phyloP scores from a whole-genome alignment of 768 basidiomycete genomes.

The Leccinellum albellum region DNA sequence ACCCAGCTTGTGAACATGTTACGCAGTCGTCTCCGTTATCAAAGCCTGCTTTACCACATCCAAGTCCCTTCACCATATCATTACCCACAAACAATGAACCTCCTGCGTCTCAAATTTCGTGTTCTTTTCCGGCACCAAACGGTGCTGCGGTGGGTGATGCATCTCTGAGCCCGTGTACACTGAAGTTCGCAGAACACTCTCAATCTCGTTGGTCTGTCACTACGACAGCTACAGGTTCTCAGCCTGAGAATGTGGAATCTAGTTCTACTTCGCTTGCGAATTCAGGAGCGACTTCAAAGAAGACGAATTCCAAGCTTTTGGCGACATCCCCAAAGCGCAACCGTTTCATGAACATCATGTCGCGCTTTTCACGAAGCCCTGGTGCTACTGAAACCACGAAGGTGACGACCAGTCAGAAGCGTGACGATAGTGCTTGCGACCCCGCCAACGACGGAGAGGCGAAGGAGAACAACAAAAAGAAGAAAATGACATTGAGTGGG shows the following conservation, averaged over 20 bases:
- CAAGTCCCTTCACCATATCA: neutral
- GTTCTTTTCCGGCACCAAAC: neutral
- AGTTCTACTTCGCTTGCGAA: neutral
- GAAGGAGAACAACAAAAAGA: constrained; percentile 14
- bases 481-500: constrained; percentile 19
- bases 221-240: constrained; percentile 27
- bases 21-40: neutral
- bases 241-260: constrained; percentile 7
- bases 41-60: constrained; percentile 1
- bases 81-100: neutral
- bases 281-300: constrained; percentile 7
- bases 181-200: neutral
- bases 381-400: constrained; percentile 5
- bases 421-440: constrained; percentile 16
- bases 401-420: neutral
- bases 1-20: neutral
- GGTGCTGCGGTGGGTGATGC: neutral
- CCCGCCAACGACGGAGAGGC: constrained; percentile 19
- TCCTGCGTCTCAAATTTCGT: constrained; percentile 4
- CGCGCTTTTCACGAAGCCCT: constrained; percentile 27
- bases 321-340: constrained; percentile 27
- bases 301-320: constrained; percentile 13
- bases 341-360: constrained; percentile 31
- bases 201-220: constrained; percentile 27
- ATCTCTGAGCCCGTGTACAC: neutral